phyloP scores from a whole-genome alignment of 257 asterid genomes.

The Forsythia viridissima region DNA sequence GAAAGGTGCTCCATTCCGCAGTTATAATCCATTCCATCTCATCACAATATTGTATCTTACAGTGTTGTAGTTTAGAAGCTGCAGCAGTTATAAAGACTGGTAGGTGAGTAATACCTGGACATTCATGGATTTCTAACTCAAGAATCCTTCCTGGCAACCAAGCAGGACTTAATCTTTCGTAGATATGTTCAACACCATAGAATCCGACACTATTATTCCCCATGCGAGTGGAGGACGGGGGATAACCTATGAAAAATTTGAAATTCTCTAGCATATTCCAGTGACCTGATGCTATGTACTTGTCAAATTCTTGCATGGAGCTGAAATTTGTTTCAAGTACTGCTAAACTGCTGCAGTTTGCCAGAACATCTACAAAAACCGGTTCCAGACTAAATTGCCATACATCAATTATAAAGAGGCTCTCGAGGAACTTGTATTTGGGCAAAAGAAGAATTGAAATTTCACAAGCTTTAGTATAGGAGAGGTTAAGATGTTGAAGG shows the following conservation, averaged over 20 bases:
- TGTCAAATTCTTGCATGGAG: slow-evolving; percentile 20
- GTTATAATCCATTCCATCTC: slow-evolving; percentile 28
- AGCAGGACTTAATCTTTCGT: neutral
- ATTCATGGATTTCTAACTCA: slow-evolving; percentile 22
- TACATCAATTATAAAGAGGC: slow-evolving; percentile 17
- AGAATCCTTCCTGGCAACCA: slow-evolving; percentile 19
- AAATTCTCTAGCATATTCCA: slow-evolving; percentile 31
- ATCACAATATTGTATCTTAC: slow-evolving; percentile 16
- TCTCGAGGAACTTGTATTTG: slow-evolving; percentile 23
- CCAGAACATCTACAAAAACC: neutral
- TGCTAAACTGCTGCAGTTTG: slow-evolving; percentile 24
- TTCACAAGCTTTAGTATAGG: neutral
- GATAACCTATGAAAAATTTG: slow-evolving; percentile 30
- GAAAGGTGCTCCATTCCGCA: slow-evolving; percentile 9
- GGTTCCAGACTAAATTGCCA: neutral
- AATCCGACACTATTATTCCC: slow-evolving; percentile 27
- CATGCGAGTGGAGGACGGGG: neutral
- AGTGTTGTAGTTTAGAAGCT: slow-evolving; percentile 14
- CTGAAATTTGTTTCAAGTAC: slow-evolving; percentile 29
- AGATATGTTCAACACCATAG: slow-evolving; percentile 7
- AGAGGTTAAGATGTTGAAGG: slow-evolving; percentile 23
- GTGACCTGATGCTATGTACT: slow-evolving; percentile 17
- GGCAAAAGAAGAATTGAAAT: neutral
- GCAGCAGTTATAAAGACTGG: slow-evolving; percentile 20
- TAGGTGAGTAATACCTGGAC: slow-evolving; percentile 21